Conservation (phyloP, 2,329 filamentous ascomycete genomes). For the Aschersonia sp. region DNA sequence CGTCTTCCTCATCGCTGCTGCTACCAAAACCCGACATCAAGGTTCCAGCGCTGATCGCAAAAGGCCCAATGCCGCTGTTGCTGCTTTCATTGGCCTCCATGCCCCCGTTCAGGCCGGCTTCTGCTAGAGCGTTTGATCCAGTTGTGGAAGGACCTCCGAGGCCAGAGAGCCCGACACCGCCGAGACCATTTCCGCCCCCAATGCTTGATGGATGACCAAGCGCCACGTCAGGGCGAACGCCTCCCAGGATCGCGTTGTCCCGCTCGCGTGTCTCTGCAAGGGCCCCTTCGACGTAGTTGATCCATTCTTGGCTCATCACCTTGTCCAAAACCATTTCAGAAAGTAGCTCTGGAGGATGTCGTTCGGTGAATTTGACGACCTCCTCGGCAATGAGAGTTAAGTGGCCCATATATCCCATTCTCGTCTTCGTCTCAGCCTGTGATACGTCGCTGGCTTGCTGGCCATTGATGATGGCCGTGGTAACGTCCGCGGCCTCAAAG, state of each 20-base stretch:
- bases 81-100: slow-evolving; percentile 54
- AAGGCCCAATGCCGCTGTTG: slow-evolving; percentile 53
- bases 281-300: slow-evolving; percentile 85
- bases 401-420: slow-evolving; percentile 97
- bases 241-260: slow-evolving; percentile 95
- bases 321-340: slow-evolving; percentile 74
- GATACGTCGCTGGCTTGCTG: slow-evolving; percentile 78
- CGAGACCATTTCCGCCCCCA: slow-evolving; percentile 29
- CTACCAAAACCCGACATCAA: slow-evolving; percentile 86
- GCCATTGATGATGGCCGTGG: slow-evolving; percentile 80
- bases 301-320: slow-evolving; percentile 82
- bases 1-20: slow-evolving; percentile 90
- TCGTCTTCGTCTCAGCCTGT: slow-evolving; percentile 70
- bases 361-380: slow-evolving; percentile 94
- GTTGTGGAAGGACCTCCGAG: slow-evolving; percentile 21
- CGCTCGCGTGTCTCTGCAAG: slow-evolving; percentile 86
- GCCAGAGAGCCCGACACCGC: slow-evolving; percentile 32
- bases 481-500: slow-evolving; percentile 82
- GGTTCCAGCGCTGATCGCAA: slow-evolving; percentile 58
- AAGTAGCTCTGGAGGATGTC: slow-evolving; percentile 76
- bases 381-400: slow-evolving; percentile 94
- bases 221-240: slow-evolving; percentile 81
- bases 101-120: slow-evolving; percentile 64
- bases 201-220: slow-evolving; percentile 61
- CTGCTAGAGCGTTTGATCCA: slow-evolving; percentile 58